Base-by-base conservation (phyloP, 140 eudicot species). In the Flaveria floridana region DNA sequence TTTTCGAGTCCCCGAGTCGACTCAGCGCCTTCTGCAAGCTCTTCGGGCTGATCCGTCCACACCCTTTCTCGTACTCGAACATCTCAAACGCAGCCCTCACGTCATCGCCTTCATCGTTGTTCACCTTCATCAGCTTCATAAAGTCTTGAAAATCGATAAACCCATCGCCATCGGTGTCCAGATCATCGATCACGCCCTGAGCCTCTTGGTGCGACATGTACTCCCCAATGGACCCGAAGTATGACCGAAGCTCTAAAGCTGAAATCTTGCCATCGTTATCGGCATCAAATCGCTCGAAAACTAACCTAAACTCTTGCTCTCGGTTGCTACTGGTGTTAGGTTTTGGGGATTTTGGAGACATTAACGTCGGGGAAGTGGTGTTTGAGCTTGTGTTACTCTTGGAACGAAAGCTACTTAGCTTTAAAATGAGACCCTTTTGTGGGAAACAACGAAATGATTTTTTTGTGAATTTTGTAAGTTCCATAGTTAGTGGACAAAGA, bases 11-110 rank as follows among this genome's bases (percentile, higher is more conserved):
- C 16, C 97, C 97, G 37, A 91, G 83, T 12, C 87, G 83, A 77
- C 83, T 83, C 57, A 91, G 48, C 18, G 86, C 80, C 71, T 84
- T 86, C 61, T 88, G 95, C 84, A 91, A 82, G 68, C 97, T 87
- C 71, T 78, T 76, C 0, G 95, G 87, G 7, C 86, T 86, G 3
- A 91, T 91, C 82, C 81, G 69, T 1, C 95, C 96, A 3, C 84
- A 86, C 80, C 97, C 97, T 75, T 88, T 88, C 78, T 91, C 88
- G 16, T 82, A 62, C 77, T 91, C 97, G 50, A 80, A 90, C 83
- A 74, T 86, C 81, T 84, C 92, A 70, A 91, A 88, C 12, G 89
- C 97, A 5, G 85, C 87, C 83, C 83, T 91, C 67, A 89, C 62
- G 16, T 85, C 88, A 74, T 81, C 91, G 1, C 70, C 62, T 10